Conservation (phyloP, 2,329 filamentous ascomycete genomes). For the Cladophialophora exuberans region DNA sequence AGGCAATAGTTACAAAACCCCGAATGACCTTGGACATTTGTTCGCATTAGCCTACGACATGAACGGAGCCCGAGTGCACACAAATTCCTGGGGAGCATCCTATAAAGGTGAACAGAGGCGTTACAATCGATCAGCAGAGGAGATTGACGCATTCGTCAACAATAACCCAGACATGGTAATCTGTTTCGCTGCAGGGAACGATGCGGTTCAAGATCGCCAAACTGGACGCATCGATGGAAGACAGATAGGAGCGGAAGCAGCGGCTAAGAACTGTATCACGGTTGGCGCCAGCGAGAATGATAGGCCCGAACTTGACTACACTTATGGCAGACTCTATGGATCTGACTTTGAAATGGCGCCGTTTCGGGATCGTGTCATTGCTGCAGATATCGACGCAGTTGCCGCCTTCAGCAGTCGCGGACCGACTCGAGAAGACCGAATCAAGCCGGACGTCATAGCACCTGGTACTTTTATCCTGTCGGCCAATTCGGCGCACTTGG, state of each 20-base stretch:
- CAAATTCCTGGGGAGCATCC: conserved; percentile 32
- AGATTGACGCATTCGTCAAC: conserved; percentile 33
- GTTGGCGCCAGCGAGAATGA: conserved; percentile 34
- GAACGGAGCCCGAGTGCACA: conserved; percentile 30
- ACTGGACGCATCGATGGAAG: conserved; percentile 25
- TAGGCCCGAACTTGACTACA: conserved; percentile 27
- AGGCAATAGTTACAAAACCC: conserved; percentile 27
- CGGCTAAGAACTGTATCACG: conserved; percentile 36
- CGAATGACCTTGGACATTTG: conserved; percentile 25
- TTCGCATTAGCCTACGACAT: conserved; percentile 30
- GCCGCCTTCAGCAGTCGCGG: conserved; percentile 34
- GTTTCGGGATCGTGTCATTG: conserved; percentile 6
- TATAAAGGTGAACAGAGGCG: conserved; percentile 16
- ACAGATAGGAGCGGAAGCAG: conserved; percentile 30
- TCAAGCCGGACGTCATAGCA: conserved; percentile 35
- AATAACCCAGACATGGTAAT: conserved; percentile 34
- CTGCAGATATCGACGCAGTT: conserved; percentile 29
- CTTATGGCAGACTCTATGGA: background rate
- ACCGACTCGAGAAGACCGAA: conserved; percentile 20
- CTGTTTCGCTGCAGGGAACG: conserved; percentile 34
- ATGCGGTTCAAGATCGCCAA: conserved; percentile 21
- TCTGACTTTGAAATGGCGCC: background rate
- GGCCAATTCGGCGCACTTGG: background rate
- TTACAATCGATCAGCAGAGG: conserved; percentile 21
- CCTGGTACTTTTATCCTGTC: conserved; percentile 30